These are phyloP conservation scores for Candida namnaoensis DNA, from an alignment of 805 yeast species.

Conservation along the genomic window DNA sequence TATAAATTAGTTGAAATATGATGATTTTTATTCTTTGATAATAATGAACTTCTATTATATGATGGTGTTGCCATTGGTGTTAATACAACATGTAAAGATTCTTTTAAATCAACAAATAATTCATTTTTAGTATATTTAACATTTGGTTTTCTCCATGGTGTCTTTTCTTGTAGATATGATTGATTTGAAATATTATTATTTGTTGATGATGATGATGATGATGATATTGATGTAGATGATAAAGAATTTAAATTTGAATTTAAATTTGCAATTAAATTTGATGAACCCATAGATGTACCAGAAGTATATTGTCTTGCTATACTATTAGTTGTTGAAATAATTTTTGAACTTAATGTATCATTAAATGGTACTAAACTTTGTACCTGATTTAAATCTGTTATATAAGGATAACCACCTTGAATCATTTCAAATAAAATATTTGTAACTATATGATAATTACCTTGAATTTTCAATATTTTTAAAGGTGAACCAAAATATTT, in stretches of 20 bases:
- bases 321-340: constrained; percentile 27
- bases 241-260: too few relatives aligned
- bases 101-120: constrained; percentile 75
- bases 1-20: constrained; percentile 2
- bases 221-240: too few relatives aligned
- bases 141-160: constrained; percentile 75
- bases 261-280: neutral
- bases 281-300: constrained; percentile 2
- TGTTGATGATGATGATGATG: constrained; percentile 14
- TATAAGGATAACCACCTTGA: constrained; percentile 67
- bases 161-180: constrained; percentile 16
- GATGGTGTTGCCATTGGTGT: constrained; percentile 10
- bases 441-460: constrained; percentile 63
- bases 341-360: constrained; percentile 21
- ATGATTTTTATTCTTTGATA: too few relatives aligned
- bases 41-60: neutral
- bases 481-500: constrained; percentile 54
- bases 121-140: constrained; percentile 77
- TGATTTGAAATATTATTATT: constrained; percentile 1
- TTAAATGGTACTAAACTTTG: constrained; percentile 58
- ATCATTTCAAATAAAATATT: constrained; percentile 69
- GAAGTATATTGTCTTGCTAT: constrained; percentile 15
- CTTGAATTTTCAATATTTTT: constrained; percentile 47
- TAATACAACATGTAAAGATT: constrained; percentile 49
- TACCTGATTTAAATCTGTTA: constrained; percentile 63